Base-by-base conservation (phyloP, 768 basidiomycete genomes). In the Zangia roseola region DNA sequence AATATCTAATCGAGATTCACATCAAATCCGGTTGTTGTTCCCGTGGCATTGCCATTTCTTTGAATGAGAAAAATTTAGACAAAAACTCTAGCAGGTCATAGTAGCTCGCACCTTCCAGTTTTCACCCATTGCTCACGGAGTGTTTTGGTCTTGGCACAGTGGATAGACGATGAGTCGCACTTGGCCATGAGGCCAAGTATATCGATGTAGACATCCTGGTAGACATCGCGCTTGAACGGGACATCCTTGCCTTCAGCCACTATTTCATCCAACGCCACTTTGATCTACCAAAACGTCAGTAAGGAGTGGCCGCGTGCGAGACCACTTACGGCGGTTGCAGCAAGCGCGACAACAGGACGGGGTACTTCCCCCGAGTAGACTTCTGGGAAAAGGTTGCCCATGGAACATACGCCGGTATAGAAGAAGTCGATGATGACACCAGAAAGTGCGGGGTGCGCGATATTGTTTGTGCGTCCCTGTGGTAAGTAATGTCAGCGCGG, bases 341-440 rank as follows among this genome's bases (percentile, higher is more conserved):
- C 35, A 21, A 55, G 24, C 6, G 25, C 17, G 2, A 55, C 19
- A 3, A 35, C 25, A 28, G 43, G 14, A 5, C 9, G 6, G 6
- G 47, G 50, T 5, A 49, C 54, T 17, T 55, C 43, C 2, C 9
- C 14, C 1, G n/a, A 6, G n/a, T 43, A 51, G 5, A 45, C 43
- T 13, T 51, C 14, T 0, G 25, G 39, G 13, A 51, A 51, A 1
- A 51, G 31, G 3, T 23, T 19, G 0, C 38, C n/a, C 1, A 45
- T 13, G 6, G 44, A 33, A 2, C 6, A 26, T 8, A 24, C 4
- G 16, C 50, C 33, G 1, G 50, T 41, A 10, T 45, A 51, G n/a
- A 51, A 45, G 14, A 51, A 51, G 7, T 51, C 24, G 5, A 51
- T n/a, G 13, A 51, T n/a, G 8, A 51, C 17, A 13, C 30, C 31